Conservation (phyloP, 352 stramenopile genomes). For the Pythium sukuiense region DNA sequence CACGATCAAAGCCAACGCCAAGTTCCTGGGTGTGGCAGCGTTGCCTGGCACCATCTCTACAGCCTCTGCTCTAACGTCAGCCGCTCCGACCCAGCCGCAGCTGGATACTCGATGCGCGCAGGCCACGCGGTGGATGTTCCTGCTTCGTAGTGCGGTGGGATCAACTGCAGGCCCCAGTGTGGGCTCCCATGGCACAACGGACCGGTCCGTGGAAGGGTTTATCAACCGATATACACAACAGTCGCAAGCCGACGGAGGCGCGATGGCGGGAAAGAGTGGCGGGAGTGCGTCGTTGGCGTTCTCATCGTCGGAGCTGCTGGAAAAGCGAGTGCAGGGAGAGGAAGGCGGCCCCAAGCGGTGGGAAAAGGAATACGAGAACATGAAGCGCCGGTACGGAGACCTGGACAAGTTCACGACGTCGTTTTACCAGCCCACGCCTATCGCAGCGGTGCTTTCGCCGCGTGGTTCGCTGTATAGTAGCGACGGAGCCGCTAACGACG, state of each 20-base stretch:
- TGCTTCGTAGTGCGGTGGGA: conserved; percentile 43
- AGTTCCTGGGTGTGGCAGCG: conserved; percentile 48
- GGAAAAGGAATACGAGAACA: conserved; percentile 52
- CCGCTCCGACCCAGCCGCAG: neutral
- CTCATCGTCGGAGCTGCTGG: conserved; percentile 28
- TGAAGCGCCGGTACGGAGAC: conserved; percentile 58
- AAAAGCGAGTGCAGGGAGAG: neutral
- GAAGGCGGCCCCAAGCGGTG: conserved; percentile 25
- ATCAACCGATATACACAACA: conserved; percentile 63
- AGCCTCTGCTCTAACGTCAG: neutral
- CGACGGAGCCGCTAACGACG: neutral
- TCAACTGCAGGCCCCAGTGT: conserved; percentile 9
- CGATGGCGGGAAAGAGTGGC: neutral
- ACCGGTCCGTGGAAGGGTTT: conserved; percentile 63
- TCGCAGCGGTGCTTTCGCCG: neutral
- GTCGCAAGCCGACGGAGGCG: conserved; percentile 15
- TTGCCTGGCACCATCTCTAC: conserved; percentile 25
- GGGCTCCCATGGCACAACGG: conserved; percentile 21
- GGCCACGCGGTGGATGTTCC: conserved; percentile 45
- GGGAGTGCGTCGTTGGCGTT: conserved; percentile 39
- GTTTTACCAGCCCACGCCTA: conserved; percentile 25
- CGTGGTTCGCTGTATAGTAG: conserved; percentile 5
- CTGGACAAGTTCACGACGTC: conserved; percentile 30
- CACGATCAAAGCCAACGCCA: conserved; percentile 58
- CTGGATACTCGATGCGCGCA: conserved; percentile 10